A percentile compares a stretch with the other conserved stretches of the same genome.
Conservation (phyloP, 306 rosid genomes). For the cucumber (Cucumis sativus) region DNA sequence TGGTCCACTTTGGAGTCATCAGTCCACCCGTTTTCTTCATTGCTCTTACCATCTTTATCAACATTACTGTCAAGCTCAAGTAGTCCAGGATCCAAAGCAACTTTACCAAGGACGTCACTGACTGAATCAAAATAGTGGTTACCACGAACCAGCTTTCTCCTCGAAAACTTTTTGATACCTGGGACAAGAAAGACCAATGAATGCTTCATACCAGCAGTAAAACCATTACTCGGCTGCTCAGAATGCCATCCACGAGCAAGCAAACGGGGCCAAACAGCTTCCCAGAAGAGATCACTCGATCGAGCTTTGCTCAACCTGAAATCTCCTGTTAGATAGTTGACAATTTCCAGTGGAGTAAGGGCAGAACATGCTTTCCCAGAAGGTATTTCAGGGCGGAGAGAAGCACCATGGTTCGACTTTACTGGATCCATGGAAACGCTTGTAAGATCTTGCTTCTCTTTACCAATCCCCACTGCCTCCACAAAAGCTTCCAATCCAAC, state of each 20-base stretch:
- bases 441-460: slow-evolving; percentile 77
- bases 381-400: slow-evolving; percentile 68
- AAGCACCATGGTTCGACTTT: slow-evolving; percentile 39
- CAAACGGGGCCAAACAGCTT: slow-evolving; percentile 98
- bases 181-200: slow-evolving; percentile 80
- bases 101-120: slow-evolving; percentile 61
- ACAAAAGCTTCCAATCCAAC: slow-evolving; percentile 66
- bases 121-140: slow-evolving; percentile 73
- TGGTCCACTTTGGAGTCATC: neutral
- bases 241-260: slow-evolving; percentile 98
- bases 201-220: slow-evolving; percentile 34
- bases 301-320: slow-evolving; percentile 89
- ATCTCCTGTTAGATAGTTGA: slow-evolving; percentile 65
- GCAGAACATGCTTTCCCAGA: slow-evolving; percentile 68
- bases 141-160: slow-evolving; percentile 62
- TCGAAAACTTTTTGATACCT: slow-evolving; percentile 68
- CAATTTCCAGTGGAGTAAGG: slow-evolving; percentile 58
- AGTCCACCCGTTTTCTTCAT: slow-evolving; percentile 20
- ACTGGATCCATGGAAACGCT: slow-evolving; percentile 32
- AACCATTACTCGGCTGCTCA: slow-evolving; percentile 62
- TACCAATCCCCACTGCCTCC: slow-evolving; percentile 69
- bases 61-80: slow-evolving; percentile 48
- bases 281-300: slow-evolving; percentile 91
- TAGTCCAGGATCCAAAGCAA: slow-evolving; percentile 73
- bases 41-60: slow-evolving; percentile 35